Evolutionary conservation across 306 rosid species (phyloP).

Genomic region (Begonia peltatifolia): DNA sequence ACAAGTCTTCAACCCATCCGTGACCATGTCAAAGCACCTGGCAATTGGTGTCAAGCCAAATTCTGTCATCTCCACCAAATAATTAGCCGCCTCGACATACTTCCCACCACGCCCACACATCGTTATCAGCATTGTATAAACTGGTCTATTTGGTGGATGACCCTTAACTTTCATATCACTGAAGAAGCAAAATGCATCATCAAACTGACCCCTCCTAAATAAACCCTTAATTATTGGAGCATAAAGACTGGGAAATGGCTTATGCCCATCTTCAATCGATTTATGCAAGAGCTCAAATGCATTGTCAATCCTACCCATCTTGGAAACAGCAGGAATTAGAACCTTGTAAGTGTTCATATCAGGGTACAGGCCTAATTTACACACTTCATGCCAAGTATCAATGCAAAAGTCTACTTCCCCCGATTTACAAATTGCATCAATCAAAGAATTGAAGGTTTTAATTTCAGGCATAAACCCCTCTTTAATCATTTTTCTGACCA

Average conservation of each 20-base stretch:
- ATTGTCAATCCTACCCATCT: conserved; percentile 47
- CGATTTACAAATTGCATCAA: conserved; percentile 32
- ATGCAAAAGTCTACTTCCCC: conserved; percentile 61
- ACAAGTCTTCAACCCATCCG: conserved; percentile 77
- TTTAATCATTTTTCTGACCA: conserved; percentile 63
- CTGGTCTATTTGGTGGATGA: conserved; percentile 86
- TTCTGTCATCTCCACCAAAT: conserved; percentile 73
- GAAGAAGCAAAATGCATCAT: conserved; percentile 81
- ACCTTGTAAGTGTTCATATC: conserved; percentile 70
- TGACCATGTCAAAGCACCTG: conserved; percentile 56
- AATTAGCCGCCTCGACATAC: conserved; percentile 69
- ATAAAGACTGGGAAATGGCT: conserved; percentile 69
- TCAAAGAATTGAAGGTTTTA: conserved; percentile 47
- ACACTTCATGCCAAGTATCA: conserved; percentile 37
- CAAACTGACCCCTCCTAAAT: conserved; percentile 70
- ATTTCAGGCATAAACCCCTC: conserved; percentile 52
- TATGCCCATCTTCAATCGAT: conserved; percentile 50
- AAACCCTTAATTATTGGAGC: conserved; percentile 68
- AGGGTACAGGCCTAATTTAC: conserved; percentile 47
- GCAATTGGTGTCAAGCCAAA: conserved; percentile 64
- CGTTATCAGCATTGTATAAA: conserved; percentile 77
- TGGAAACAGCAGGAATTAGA: conserved; percentile 50
- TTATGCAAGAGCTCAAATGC: conserved; percentile 54
- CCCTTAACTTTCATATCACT: conserved; percentile 82
- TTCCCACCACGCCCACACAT: conserved; percentile 84